phyloP scores from a whole-genome alignment of 2,329 filamentous ascomycete species.

The Diaporthe citri region DNA sequence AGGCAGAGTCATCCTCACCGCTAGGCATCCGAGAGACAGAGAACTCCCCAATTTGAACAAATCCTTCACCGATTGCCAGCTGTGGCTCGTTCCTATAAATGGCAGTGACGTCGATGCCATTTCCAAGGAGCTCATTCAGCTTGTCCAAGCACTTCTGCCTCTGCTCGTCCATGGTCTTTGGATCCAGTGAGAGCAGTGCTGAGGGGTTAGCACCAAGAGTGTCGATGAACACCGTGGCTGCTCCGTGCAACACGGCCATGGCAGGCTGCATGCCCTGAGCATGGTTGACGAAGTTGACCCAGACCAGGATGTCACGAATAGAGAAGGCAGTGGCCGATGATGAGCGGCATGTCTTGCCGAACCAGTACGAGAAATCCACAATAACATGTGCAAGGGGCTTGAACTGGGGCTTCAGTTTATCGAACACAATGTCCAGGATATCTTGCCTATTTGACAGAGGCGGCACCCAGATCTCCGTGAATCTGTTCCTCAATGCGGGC shows the following conservation, averaged over 20 bases:
- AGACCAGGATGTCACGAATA: conserved; percentile 90
- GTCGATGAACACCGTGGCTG: conserved; percentile 95
- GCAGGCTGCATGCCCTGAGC: conserved; percentile 61
- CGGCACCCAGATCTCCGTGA: conserved; percentile 99
- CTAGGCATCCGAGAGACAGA: conserved; percentile 67
- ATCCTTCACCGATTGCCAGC: conserved; percentile 65
- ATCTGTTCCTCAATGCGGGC: conserved; percentile 92
- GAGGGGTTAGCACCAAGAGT: conserved; percentile 95
- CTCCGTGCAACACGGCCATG: conserved; percentile 79
- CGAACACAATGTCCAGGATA: conserved; percentile 85
- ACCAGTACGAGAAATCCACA: conserved; percentile 93
- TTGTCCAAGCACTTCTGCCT: conserved; percentile 79
- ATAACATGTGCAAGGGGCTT: conserved; percentile 75
- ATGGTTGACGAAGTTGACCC: conserved; percentile 92
- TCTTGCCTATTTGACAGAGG: conserved; percentile 87
- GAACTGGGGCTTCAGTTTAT: conserved; percentile 74
- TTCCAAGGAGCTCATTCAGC: conserved; percentile 75
- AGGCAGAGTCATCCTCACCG: conserved; percentile 67
- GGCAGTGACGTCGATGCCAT: conserved; percentile 69
- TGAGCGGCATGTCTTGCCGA: conserved; percentile 84
- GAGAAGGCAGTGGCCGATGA: conserved; percentile 83
- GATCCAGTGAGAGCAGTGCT: conserved; percentile 81
- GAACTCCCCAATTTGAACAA: conserved; percentile 81
- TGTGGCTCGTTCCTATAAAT: conserved; percentile 75
- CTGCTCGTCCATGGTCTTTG: conserved; percentile 77